Evolutionary conservation across 306 rosid genomes (phyloP).

Genomic region (Lablab purpureus): DNA sequence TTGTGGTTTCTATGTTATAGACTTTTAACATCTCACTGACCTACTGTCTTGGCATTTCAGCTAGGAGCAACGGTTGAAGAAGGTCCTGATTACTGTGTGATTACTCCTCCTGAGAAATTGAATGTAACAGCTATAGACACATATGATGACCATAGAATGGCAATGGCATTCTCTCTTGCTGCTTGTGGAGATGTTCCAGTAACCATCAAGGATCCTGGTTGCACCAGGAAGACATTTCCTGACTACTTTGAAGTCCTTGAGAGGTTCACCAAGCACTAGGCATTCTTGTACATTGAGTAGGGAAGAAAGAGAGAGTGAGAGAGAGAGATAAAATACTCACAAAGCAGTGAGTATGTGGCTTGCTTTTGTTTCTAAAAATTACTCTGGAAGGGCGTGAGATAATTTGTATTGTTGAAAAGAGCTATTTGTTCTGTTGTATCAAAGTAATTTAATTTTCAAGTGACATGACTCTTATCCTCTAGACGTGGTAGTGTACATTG

Average conservation of each 20-base stretch:
- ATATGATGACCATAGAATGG: conserved; percentile 98
- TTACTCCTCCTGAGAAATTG: conserved; percentile 93
- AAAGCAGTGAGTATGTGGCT: conserved; percentile 46
- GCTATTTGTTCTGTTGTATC: conserved; percentile 45
- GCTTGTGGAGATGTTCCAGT: conserved; percentile 96
- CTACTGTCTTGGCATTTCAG: conserved; percentile 53
- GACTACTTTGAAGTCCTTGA: conserved; percentile 93
- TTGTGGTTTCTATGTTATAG: conserved; percentile 15
- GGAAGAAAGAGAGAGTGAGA: background rate
- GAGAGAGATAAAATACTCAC: conserved; percentile 45
- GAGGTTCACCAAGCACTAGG: conserved; percentile 75
- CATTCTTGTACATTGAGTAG: conserved; percentile 44
- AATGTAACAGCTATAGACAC: conserved; percentile 84
- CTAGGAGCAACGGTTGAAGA: conserved; percentile 98
- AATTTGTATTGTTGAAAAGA: conserved; percentile 40
- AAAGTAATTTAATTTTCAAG: conserved; percentile 33
- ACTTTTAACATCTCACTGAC: conserved; percentile 3
- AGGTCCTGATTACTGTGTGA: conserved; percentile 95
- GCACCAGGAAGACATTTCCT: conserved; percentile 97
- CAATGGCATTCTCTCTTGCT: conserved; percentile 98
- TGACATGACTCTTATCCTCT: background rate
- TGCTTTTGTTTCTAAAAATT: conserved; percentile 42
- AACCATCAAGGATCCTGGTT: conserved; percentile 96
- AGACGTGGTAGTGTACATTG: background rate
- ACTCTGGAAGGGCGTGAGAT: conserved; percentile 14